Conservation (phyloP, 2,329 filamentous ascomycete genomes). For the Penicillium sclerotiorum region DNA sequence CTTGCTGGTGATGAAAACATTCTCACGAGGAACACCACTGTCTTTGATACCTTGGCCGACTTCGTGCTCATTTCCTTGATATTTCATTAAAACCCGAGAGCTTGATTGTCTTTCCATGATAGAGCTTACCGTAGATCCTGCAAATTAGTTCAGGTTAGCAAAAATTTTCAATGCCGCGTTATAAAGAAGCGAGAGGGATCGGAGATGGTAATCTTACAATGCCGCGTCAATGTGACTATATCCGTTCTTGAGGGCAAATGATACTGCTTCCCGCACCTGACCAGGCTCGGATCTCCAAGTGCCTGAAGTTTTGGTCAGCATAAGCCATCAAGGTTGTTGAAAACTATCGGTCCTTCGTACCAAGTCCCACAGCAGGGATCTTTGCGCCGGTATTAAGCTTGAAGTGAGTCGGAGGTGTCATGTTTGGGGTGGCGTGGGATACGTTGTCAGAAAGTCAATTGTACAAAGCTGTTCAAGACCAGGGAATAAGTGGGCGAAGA, state of each 20-base stretch:
- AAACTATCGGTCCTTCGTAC: slow-evolving; percentile 7
- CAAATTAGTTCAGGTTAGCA: too few species aligned
- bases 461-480: too few species aligned
- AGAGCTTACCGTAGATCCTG: slow-evolving; percentile 15
- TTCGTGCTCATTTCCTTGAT: slow-evolving; percentile 66
- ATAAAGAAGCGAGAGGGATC: not conserved
- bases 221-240: slow-evolving; percentile 44
- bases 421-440: too few species aligned
- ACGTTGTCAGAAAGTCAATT: too few species aligned
- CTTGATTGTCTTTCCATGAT: not conserved
- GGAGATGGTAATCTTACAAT: slow-evolving; percentile 24
- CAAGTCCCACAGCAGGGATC: slow-evolving; percentile 42
- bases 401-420: slow-evolving; percentile 15
- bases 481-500: too few species aligned
- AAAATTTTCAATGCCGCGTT: too few species aligned
- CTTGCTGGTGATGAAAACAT: slow-evolving; percentile 78
- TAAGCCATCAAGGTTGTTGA: not conserved
- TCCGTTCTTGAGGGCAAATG: slow-evolving; percentile 38
- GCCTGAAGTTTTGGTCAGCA: slow-evolving; percentile 20
- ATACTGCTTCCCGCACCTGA: slow-evolving; percentile 35
- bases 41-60: slow-evolving; percentile 66
- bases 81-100: slow-evolving; percentile 3
- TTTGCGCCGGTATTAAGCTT: slow-evolving; percentile 43
- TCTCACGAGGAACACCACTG: slow-evolving; percentile 62
- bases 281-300: slow-evolving; percentile 41